Evolutionary conservation across 305 asterid genomes (phyloP).

Genomic region (Caryopteris hybrid): DNA sequence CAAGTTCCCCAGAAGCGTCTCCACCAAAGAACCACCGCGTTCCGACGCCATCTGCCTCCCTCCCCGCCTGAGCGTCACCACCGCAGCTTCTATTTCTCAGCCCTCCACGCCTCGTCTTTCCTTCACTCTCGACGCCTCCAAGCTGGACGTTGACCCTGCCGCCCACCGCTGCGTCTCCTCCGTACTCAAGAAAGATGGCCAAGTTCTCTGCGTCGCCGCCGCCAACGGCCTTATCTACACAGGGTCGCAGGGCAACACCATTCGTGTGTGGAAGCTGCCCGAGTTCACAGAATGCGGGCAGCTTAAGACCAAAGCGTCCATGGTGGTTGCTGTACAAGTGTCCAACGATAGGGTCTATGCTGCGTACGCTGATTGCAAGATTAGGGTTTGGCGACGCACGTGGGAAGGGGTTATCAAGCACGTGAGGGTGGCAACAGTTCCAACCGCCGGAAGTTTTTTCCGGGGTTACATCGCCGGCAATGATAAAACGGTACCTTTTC

Average conservation of each 20-base stretch:
- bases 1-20: constrained; percentile 56
- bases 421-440: constrained; percentile 64
- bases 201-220: constrained; percentile 59
- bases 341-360: constrained; percentile 77
- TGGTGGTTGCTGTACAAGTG: constrained; percentile 62
- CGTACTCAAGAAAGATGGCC: constrained; percentile 88
- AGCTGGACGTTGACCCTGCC: constrained; percentile 30
- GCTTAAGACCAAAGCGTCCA: constrained; percentile 66
- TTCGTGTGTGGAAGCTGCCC: constrained; percentile 88
- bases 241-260: constrained; percentile 55
- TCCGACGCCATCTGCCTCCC: constrained; percentile 37
- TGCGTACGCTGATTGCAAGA: constrained; percentile 68
- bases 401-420: constrained; percentile 82
- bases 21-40: constrained; percentile 58
- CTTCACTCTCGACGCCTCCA: constrained; percentile 29
- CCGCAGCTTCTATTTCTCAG: constrained; percentile 38
- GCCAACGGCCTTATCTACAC: constrained; percentile 69
- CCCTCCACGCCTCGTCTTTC: constrained; percentile 61
- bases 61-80: constrained; percentile 51
- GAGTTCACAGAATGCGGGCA: constrained; percentile 84
- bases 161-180: constrained; percentile 74
- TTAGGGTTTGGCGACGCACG: constrained; percentile 84
- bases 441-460: constrained; percentile 57
- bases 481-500: constrained; percentile 54
- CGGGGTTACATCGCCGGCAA: constrained; percentile 72